These are phyloP conservation scores for Acanthamoeba lenticulata DNA, from an alignment of 208 protist species.

Conservation along the genomic window DNA sequence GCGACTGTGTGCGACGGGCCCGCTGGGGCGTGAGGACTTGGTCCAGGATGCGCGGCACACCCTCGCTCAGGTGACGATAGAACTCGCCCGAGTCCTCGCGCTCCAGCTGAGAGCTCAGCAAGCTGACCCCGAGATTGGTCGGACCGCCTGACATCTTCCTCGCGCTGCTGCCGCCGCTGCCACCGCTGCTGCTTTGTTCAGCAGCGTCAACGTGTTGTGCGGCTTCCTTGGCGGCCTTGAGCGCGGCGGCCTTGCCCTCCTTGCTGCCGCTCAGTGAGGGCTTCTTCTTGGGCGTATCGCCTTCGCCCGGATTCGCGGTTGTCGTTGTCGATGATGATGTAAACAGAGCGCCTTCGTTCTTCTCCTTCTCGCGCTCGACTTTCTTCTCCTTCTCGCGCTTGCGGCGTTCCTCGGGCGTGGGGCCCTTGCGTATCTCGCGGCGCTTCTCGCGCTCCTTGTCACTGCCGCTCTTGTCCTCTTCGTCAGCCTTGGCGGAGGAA, in stretches of 20 bases:
- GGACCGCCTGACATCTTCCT: background rate
- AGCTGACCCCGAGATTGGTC: background rate
- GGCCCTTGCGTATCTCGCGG: conserved; percentile 4
- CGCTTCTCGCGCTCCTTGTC: conserved; percentile 60
- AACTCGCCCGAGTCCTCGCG: conserved; percentile 58
- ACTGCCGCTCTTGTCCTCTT: background rate
- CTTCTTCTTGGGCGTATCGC: conserved; percentile 17
- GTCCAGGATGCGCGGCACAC: conserved; percentile 39
- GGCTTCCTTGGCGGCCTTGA: background rate
- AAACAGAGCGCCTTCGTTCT: background rate
- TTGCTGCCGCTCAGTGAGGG: background rate
- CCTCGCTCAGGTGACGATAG: conserved; percentile 56
- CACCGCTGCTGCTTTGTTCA: background rate
- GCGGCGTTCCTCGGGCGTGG: background rate
- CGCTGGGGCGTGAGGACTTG: background rate
- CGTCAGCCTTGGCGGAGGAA: conserved; percentile 13
- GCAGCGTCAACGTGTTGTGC: background rate
- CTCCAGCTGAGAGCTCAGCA: background rate
- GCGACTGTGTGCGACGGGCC: background rate
- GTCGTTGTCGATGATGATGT: no score
- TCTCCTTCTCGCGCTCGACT: background rate
- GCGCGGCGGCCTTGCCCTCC: background rate
- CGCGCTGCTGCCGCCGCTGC: background rate
- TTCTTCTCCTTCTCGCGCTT: conserved; percentile 31
- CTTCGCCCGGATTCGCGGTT: background rate